A percentile compares a stretch with the other conserved stretches of the same genome.
These are phyloP conservation scores for Lasiosphaeriaceae sp. DNA, from an alignment of 495 filamentous ascomycete species.

Conservation along the genomic window DNA sequence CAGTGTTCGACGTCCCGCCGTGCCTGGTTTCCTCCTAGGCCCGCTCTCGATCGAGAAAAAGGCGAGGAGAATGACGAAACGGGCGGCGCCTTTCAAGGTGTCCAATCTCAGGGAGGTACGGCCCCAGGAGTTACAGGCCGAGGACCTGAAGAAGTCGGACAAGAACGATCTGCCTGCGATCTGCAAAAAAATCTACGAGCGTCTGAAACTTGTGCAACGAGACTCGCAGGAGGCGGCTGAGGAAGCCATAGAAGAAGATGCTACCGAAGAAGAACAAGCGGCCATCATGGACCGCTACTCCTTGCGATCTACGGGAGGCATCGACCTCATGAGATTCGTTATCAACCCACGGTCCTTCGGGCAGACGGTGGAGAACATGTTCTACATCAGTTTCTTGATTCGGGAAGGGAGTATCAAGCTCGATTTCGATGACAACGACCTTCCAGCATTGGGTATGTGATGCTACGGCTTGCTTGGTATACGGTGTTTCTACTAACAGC, in stretches of 20 bases:
- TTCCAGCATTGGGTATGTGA: conserved; percentile 70
- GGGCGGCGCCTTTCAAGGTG: conserved; percentile 57
- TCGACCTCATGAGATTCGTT: conserved; percentile 77
- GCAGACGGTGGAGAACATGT: conserved; percentile 95
- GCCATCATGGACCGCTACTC: conserved; percentile 47
- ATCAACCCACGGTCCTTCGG: conserved; percentile 88
- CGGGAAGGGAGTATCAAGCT: conserved; percentile 75
- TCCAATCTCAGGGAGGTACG: conserved; percentile 62
- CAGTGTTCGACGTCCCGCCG: conserved; percentile 65
- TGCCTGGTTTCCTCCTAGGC: conserved; percentile 82
- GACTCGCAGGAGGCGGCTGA: conserved; percentile 41
- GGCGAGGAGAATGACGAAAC: conserved; percentile 60
- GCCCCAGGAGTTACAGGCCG: conserved; percentile 67
- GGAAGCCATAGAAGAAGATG: conserved; percentile 28
- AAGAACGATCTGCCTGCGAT: conserved; percentile 68
- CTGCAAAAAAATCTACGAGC: conserved; percentile 61
- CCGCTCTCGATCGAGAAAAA: conserved; percentile 88
- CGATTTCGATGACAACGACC: conserved; percentile 54
- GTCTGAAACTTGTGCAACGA: conserved; percentile 34
- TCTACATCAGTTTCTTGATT: conserved; percentile 93
- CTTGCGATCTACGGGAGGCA: conserved; percentile 58
- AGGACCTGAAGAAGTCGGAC: conserved; percentile 68
- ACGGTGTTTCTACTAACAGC: conserved; percentile 2
- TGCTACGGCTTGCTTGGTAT: not conserved
- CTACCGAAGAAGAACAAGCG: conserved; percentile 29